Evolutionary conservation across 2,329 filamentous ascomycete genomes (phyloP).

Genomic region (Fusarium ramigenum): DNA sequence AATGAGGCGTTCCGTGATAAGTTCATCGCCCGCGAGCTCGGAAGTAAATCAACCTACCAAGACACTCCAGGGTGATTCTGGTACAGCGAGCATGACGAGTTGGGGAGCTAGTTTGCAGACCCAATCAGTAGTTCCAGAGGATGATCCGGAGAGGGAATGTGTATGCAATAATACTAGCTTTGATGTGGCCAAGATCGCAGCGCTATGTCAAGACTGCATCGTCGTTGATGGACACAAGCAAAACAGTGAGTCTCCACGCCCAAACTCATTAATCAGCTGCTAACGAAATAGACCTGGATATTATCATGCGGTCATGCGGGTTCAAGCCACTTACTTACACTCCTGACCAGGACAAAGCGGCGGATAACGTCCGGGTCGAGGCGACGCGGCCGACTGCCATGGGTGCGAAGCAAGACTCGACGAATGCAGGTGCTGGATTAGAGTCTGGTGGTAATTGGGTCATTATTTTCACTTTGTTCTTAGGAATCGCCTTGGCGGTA

Average conservation of each 20-base stretch:
- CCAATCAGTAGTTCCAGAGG: constrained; percentile 26
- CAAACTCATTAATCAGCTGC: background rate
- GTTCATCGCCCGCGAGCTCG: constrained; percentile 4
- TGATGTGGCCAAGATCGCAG: constrained; percentile 50
- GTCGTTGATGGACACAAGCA: constrained; percentile 43
- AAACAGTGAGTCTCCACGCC: constrained; percentile 43
- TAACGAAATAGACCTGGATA: constrained; percentile 46
- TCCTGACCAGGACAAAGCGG: constrained; percentile 44
- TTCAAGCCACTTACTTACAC: constrained; percentile 46
- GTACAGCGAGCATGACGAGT: constrained; percentile 1
- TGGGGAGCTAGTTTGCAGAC: constrained; percentile 23
- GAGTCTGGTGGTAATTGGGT: background rate
- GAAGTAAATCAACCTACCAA: constrained; percentile 2
- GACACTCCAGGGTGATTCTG: background rate
- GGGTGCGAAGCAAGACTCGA: background rate
- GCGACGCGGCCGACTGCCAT: constrained; percentile 43
- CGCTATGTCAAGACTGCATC: constrained; percentile 53
- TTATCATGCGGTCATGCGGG: constrained; percentile 50
- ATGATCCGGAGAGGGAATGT: constrained; percentile 48
- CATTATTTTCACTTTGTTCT: constrained; percentile 3
- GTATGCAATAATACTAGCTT: constrained; percentile 54
- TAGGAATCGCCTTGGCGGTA: constrained; percentile 10
- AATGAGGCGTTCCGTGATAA: constrained; percentile 2
- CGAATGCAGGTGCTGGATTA: background rate
- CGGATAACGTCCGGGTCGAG: constrained; percentile 47